A percentile compares a stretch with the other conserved stretches of the same genome.
Evolutionary conservation across 2,329 filamentous ascomycete species (phyloP).

Genomic region (Xylaria sp.): DNA sequence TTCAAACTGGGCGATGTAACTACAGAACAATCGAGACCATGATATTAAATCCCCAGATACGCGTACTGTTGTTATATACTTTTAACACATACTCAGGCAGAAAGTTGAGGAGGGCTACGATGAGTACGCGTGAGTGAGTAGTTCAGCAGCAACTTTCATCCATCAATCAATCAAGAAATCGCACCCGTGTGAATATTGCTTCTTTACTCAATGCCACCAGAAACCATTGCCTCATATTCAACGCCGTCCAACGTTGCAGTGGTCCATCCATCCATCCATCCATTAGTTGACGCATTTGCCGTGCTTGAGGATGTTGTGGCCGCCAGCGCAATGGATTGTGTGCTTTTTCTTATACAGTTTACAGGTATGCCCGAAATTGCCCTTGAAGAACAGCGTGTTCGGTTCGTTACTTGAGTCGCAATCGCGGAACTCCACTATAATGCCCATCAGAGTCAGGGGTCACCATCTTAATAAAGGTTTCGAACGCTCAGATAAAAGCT

Average conservation of each 20-base stretch:
- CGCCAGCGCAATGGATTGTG: neutral
- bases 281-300: conserved; percentile 5
- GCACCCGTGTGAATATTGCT: neutral
- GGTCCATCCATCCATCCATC: neutral
- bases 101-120: neutral
- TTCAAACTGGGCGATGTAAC: no score
- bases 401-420: conserved; percentile 7
- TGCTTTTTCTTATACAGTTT: neutral
- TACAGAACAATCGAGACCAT: no score
- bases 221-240: neutral
- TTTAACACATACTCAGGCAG: no score
- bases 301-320: conserved; percentile 17
- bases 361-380: conserved; percentile 7
- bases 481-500: neutral
- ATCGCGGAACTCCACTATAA: neutral
- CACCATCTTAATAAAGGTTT: neutral
- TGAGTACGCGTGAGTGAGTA: neutral
- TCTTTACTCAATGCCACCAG: neutral
- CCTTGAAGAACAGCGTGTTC: neutral
- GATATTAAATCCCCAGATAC: no score
- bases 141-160: neutral
- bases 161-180: neutral
- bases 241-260: no score
- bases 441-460: neutral
- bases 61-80: no score